These are phyloP conservation scores for Neoboletus brunneissimus DNA, from an alignment of 768 basidiomycete genomes.

Conservation along the genomic window DNA sequence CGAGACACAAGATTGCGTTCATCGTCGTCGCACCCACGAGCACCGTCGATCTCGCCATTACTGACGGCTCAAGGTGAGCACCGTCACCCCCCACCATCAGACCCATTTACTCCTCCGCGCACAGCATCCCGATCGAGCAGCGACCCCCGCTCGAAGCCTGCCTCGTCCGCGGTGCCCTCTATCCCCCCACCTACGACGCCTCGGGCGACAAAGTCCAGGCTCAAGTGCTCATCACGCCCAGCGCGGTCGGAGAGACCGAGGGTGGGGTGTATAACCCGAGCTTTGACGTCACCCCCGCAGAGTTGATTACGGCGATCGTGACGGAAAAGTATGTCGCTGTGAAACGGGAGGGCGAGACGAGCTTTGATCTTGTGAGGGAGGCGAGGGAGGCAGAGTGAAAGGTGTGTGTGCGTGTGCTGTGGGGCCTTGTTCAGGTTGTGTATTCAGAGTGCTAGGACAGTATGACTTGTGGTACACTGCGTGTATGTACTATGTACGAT, in stretches of 20 bases:
- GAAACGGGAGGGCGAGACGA: conserved; percentile 51
- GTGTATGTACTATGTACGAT: background rate
- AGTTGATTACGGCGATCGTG: conserved; percentile 90
- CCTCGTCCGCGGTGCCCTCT: conserved; percentile 77
- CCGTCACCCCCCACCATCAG: background rate
- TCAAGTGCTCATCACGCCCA: conserved; percentile 82
- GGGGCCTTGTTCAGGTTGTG: background rate
- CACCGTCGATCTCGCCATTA: conserved; percentile 82
- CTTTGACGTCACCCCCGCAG: conserved; percentile 95
- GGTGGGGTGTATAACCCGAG: conserved; percentile 79
- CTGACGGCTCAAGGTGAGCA: conserved; percentile 59
- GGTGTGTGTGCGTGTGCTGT: no score
- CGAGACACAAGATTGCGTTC: conserved; percentile 84
- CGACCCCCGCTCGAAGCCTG: conserved; percentile 86
- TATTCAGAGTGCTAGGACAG: background rate
- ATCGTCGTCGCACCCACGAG: conserved; percentile 92
- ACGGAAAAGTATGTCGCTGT: conserved; percentile 94
- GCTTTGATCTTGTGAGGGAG: conserved; percentile 60
- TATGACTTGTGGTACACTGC: background rate
- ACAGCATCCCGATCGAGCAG: conserved; percentile 89
- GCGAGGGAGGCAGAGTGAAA: conserved; percentile 5
- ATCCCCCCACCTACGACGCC: conserved; percentile 44
- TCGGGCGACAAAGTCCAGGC: conserved; percentile 58
- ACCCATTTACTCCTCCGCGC: background rate
- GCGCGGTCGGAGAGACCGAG: conserved; percentile 36